Conservation (phyloP, 495 filamentous ascomycete genomes). For the Talaromyces thailandensis region DNA sequence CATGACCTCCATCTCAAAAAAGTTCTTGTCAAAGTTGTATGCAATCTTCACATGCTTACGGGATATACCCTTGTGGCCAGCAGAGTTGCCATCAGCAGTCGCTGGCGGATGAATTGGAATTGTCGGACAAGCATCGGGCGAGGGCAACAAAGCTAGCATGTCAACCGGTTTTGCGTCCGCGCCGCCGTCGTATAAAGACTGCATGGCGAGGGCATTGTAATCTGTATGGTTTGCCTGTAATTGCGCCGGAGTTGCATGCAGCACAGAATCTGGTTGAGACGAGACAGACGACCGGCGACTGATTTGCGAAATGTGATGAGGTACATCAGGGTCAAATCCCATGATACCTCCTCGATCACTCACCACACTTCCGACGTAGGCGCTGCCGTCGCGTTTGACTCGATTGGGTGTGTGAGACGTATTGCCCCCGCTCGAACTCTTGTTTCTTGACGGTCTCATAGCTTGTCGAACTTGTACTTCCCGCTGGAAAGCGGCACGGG, state of each 20-base stretch:
- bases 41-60: slow-evolving; percentile 75
- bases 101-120: slow-evolving; percentile 74
- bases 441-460: slow-evolving; percentile 29
- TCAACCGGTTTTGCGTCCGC: slow-evolving; percentile 31
- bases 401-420: slow-evolving; percentile 37
- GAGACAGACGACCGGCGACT: slow-evolving; percentile 44
- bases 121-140: slow-evolving; percentile 56
- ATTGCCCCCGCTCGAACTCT: slow-evolving; percentile 39
- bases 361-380: slow-evolving; percentile 41
- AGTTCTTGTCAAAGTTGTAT: slow-evolving; percentile 63
- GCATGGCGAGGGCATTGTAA: slow-evolving; percentile 40
- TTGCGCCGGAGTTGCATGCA: slow-evolving; percentile 36
- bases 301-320: slow-evolving; percentile 30
- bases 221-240: slow-evolving; percentile 29
- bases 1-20: slow-evolving; percentile 73
- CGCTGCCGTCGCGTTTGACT: slow-evolving; percentile 37
- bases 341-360: slow-evolving; percentile 54
- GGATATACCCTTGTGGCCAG: slow-evolving; percentile 61
- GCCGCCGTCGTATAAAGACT: slow-evolving; percentile 31
- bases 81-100: slow-evolving; percentile 52
- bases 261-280: slow-evolving; percentile 29
- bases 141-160: slow-evolving; percentile 33
- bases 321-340: slow-evolving; percentile 43
- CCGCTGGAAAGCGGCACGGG: slow-evolving; percentile 40
- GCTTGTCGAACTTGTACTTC: slow-evolving; percentile 35